Evolutionary conservation across 768 basidiomycete species (phyloP), one percentile per base, ranked within the genome.

Genomic region (Kwoniella sp.): DNA sequence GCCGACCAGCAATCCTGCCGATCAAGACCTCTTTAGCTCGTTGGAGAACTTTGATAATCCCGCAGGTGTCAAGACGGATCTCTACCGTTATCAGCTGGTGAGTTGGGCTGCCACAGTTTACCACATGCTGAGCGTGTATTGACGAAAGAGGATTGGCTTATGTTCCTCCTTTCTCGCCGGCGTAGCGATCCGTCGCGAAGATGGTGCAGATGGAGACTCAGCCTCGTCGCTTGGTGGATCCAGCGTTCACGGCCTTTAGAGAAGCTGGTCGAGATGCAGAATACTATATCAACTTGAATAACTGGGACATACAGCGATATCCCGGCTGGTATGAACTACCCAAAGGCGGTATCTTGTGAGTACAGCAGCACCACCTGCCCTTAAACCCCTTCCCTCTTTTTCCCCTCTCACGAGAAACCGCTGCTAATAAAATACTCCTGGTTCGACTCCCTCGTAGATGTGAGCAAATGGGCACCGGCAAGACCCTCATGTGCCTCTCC

Each of bases 381-480:
- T 37, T 37, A 5, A 37, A 13, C 13, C 34, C 34, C 34, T 37
- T 37, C 7, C 34, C 7, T 7, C 34, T 13, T 37, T 5, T 37
- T 37, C 5, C 34, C 34, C 34, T 7, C 7, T 37, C 7, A 37
- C 34, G n/a, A n/a, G n/a, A n/a, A n/a, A n/a, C n/a, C n/a, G n/a
- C n/a, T n/a, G n/a, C n/a, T n/a, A n/a, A n/a, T n/a, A n/a, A n/a
- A n/a, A n/a, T n/a, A n/a, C n/a, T n/a, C 34, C 34, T 37, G 34
- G 34, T 37, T 13, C 7, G 5, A 7, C 34, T 37, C 34, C 2
- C 38, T 2, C 17, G 8, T 47, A 79, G 78, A 22, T 78, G 80
- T 53, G 81, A 82, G 51, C 81, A 81, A 38, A 81, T 82, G 81
- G 81, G 81, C 2, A 73, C 73, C 0, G 81, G 81, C 8, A 82